Evolutionary conservation across 1,284 basidiomycete species (phyloP), one percentile per base, ranked within the genome.

Genomic region (Trichosporon faecale): DNA sequence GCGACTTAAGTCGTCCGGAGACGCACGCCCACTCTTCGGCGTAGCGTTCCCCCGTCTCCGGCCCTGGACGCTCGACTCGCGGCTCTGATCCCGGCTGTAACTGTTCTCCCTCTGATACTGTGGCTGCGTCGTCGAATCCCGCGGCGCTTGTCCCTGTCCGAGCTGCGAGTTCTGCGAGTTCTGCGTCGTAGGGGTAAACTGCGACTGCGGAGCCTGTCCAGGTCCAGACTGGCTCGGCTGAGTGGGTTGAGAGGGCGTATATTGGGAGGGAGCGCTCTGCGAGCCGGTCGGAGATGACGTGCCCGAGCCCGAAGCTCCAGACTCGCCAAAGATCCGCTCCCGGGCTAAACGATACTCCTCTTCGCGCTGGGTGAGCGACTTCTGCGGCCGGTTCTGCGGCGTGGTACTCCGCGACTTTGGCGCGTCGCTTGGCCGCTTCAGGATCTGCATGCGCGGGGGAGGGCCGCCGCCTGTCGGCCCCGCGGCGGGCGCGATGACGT

Each of bases 341-440:
- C 73, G 67, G 8, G 73, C 73, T 0, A 74, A 60, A 1, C 73
- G 69, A 67, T 74, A 74, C 64, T 74, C 73, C 67, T 74, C 73
- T 52, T 74, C 73, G 4, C 73, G 40, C 69, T 74, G 73, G 3
- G 70, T 68, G 49, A 72, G 65, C 23, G 64, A 66, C 68, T 74
- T 74, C 57, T 69, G 70, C 49, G 73, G n/a, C 73, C 73, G 60
- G 65, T 68, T 16, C 57, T 65, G 40, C 61, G 40, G 29, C 44
- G 21, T 37, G 23, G 44, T 35, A 9, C 14, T n/a, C 9, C 27
- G 27, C 40, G 40, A 37, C 49, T 61, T 61, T 1, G 57, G 57
- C 29, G 60, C 49, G 29, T 44, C 60, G 52, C 16, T 35, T 12
- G 72, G 64, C 16, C 73, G 73, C 60, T 72, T 72, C 21, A 74